Base-by-base conservation (phyloP, 2,329 filamentous ascomycete species). In the Cladosporium sp. region DNA sequence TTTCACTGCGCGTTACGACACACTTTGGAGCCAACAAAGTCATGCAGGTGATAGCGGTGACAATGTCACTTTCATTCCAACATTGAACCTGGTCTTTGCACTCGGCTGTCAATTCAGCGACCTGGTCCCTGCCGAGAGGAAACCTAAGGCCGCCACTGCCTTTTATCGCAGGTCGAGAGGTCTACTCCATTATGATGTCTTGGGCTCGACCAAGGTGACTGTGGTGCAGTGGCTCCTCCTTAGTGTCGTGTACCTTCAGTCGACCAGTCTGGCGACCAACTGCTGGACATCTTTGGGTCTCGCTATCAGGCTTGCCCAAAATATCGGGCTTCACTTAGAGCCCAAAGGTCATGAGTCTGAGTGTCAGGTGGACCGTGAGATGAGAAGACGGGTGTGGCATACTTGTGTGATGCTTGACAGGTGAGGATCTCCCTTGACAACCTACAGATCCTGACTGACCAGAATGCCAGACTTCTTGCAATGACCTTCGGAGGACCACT, bases 281-380 rank as follows among this genome's bases (percentile, higher is more conserved):
- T 67, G 66, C 42, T 67, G 66, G 66, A 67, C 65, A 42, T 63
- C 63, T 1, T 43, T 66, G 5, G 66, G 66, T 6, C 57, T 66
- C 6, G 76, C 84, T 4, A 76, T 88, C 34, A 80, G 86, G 19
- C 83, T 88, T 57, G 85, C 84, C 1, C 83, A 87, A 67, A 85
- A 86, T 67, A 85, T 88, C 78, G 86, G 86, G 0, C 77, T 88
- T 50, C 84, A 88, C 61, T 79, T 83, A 12, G 85, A 88, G 84
- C 36, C 79, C 81, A 59, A 70, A 73, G n/a, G 74, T 86, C 4
- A 80, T 11, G 59, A 58, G 30, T 49, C 80, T 1, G 74, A 88
- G 1, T 76, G 80, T 0, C 82, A 84, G 0, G 87, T 87, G 64
- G 85, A 88, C 65, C 82, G 82, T 2, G 85, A 88, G 67, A 88